These are phyloP conservation scores for Boletellus ananas DNA, from an alignment of 768 basidiomycete species.

Conservation along the genomic window DNA sequence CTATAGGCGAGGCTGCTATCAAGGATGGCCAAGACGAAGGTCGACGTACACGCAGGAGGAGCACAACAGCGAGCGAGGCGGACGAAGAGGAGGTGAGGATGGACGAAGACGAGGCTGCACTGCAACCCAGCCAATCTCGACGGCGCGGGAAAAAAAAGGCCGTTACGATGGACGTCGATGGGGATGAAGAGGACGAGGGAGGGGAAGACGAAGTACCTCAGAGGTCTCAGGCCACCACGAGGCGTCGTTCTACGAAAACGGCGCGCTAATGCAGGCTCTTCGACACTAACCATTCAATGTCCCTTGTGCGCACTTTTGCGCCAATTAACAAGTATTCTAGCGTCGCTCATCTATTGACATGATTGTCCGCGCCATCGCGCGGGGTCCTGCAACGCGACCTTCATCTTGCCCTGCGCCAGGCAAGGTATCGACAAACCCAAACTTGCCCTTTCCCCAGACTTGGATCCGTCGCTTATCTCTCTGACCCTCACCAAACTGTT, in stretches of 20 bases:
- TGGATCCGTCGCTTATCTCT: slow-evolving; percentile 61
- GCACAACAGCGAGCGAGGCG: slow-evolving; percentile 34
- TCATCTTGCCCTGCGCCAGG: slow-evolving; percentile 34
- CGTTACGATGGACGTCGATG: slow-evolving; percentile 42
- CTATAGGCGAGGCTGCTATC: slow-evolving; percentile 68
- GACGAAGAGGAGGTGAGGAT: slow-evolving; percentile 40
- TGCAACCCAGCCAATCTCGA: slow-evolving; percentile 28
- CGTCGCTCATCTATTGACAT: slow-evolving; percentile 26
- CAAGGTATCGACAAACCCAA: slow-evolving; percentile 70
- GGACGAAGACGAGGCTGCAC: slow-evolving; percentile 31
- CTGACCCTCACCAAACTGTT: slow-evolving; percentile 88
- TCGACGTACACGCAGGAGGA: slow-evolving; percentile 35
- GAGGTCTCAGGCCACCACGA: slow-evolving; percentile 14
- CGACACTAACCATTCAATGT: slow-evolving; percentile 2
- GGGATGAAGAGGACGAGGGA: slow-evolving; percentile 37
- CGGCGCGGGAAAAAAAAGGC: slow-evolving; percentile 28
- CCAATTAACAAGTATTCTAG: slow-evolving; percentile 16
- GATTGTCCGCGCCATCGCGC: slow-evolving; percentile 9
- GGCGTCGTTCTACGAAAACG: slow-evolving; percentile 19
- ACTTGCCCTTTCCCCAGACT: slow-evolving; percentile 84
- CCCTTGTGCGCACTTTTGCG: slow-evolving; percentile 5
- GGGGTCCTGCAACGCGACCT: slow-evolving; percentile 38
- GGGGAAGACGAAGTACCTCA: slow-evolving; percentile 21
- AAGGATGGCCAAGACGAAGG: slow-evolving; percentile 54
- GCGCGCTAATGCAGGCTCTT: slow-evolving; percentile 7